Conservation (phyloP, 257 asterid genomes). For the Petunia secreta region DNA sequence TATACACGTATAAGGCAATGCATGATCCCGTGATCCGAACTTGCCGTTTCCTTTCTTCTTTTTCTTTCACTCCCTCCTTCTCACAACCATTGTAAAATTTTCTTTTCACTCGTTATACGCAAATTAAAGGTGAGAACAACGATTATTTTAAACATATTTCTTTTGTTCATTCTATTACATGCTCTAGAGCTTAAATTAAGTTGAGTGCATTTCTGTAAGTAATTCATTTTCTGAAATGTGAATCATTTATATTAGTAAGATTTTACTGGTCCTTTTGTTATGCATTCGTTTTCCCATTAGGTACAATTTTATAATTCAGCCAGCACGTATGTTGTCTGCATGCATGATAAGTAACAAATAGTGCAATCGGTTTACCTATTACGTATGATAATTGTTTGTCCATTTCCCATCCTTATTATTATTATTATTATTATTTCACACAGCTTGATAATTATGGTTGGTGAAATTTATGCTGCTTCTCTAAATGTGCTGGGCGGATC, state of each 20-base stretch:
- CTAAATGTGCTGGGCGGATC: no score
- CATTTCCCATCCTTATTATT: neutral
- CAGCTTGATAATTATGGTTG: no score
- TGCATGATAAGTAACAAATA: no score
- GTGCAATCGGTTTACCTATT: no score
- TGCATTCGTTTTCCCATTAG: neutral
- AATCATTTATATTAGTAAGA: neutral
- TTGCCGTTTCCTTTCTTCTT: conserved; percentile 6
- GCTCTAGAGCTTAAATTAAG: neutral
- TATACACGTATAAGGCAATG: conserved; percentile 3
- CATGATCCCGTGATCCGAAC: neutral
- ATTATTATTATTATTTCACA: no score
- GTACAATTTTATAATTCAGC: neutral
- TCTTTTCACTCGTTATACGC: neutral
- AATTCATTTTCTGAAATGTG: neutral
- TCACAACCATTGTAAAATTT: neutral
- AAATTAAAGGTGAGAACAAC: conserved; percentile 12
- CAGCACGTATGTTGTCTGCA: no score
- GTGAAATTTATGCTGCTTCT: no score
- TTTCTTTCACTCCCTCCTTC: conserved; percentile 8
- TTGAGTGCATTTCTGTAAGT: neutral
- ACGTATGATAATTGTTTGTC: neutral
- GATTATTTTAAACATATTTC: neutral
- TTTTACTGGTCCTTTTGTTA: neutral
- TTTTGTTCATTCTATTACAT: neutral